phyloP scores from a whole-genome alignment of 768 basidiomycete genomes.

The Tephrocybe sp. region DNA sequence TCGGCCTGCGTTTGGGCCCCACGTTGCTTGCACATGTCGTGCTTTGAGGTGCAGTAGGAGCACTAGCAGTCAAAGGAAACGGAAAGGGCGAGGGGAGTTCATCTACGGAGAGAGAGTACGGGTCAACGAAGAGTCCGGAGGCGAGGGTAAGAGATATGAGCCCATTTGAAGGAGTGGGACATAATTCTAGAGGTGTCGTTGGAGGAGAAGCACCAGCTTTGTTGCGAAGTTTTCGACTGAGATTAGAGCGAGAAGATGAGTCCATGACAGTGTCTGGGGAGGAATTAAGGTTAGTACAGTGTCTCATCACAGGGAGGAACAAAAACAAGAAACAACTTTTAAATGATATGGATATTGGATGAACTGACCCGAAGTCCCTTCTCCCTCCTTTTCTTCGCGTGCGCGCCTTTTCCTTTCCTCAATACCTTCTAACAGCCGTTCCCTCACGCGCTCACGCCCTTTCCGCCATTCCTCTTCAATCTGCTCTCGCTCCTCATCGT shows the following conservation, averaged over 20 bases:
- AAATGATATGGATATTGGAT: not conserved
- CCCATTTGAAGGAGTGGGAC: slow-evolving; percentile 29
- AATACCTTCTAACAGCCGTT: slow-evolving; percentile 77
- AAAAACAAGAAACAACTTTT: no score
- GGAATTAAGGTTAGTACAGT: not conserved
- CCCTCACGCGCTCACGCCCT: slow-evolving; percentile 70
- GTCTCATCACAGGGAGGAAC: slow-evolving; percentile 17
- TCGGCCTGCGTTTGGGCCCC: slow-evolving; percentile 45
- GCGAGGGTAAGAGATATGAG: slow-evolving; percentile 55
- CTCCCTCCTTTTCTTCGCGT: slow-evolving; percentile 84
- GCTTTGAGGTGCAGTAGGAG: slow-evolving; percentile 30
- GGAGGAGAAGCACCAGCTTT: slow-evolving; percentile 76
- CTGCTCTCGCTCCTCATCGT: slow-evolving; percentile 70
- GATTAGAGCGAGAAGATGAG: slow-evolving; percentile 70
- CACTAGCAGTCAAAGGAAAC: slow-evolving; percentile 58
- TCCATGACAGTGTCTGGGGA: slow-evolving; percentile 65
- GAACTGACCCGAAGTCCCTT: slow-evolving; percentile 66
- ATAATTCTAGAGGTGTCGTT: slow-evolving; percentile 56
- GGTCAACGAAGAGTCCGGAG: slow-evolving; percentile 67
- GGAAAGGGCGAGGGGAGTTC: slow-evolving; percentile 86
- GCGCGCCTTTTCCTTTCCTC: slow-evolving; percentile 76
- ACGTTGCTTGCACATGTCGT: slow-evolving; percentile 31
- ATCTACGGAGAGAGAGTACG: slow-evolving; percentile 80
- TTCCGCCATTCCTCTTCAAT: slow-evolving; percentile 82
- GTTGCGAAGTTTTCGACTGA: slow-evolving; percentile 81